These are phyloP conservation scores for Microbotryomycetes sp. DNA, from an alignment of 1,284 basidiomycete genomes.

Conservation along the genomic window DNA sequence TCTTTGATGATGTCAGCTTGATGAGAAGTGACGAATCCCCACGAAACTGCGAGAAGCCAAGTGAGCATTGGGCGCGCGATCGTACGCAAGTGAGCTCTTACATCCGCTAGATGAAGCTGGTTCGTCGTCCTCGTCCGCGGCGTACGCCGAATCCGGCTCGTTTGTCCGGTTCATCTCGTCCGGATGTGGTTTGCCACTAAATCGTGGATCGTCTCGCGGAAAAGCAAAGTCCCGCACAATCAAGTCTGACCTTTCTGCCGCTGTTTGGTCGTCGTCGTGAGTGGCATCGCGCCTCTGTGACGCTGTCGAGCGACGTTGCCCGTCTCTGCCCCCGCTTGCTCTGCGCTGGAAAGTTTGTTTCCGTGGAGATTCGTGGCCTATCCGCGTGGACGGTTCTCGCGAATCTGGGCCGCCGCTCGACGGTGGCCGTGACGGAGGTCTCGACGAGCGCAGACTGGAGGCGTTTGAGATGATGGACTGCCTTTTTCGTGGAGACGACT, in stretches of 20 bases:
- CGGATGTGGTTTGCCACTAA: not conserved
- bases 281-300: too few species aligned
- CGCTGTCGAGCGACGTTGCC: too few species aligned
- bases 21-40: slow-evolving; percentile 32
- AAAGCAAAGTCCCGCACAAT: slow-evolving; percentile 13
- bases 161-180: not conserved
- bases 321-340: too few species aligned
- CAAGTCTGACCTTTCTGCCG: not conserved
- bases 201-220: slow-evolving; percentile 3
- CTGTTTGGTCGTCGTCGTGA: not conserved
- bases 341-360: too few species aligned
- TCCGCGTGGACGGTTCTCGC: too few species aligned
- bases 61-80: not conserved
- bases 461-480: not conserved
- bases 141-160: not conserved
- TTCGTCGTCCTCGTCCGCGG: not conserved
- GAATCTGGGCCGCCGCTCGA: not conserved
- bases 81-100: not conserved
- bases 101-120: not conserved
- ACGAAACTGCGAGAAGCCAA: slow-evolving; percentile 10
- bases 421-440: not conserved
- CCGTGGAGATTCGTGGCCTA: too few species aligned
- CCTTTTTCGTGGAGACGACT: too few species aligned
- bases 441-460: not conserved
- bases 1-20: not conserved